phyloP scores from a whole-genome alignment of 2,329 filamentous ascomycete species.

The Mollisiaceae sp. region DNA sequence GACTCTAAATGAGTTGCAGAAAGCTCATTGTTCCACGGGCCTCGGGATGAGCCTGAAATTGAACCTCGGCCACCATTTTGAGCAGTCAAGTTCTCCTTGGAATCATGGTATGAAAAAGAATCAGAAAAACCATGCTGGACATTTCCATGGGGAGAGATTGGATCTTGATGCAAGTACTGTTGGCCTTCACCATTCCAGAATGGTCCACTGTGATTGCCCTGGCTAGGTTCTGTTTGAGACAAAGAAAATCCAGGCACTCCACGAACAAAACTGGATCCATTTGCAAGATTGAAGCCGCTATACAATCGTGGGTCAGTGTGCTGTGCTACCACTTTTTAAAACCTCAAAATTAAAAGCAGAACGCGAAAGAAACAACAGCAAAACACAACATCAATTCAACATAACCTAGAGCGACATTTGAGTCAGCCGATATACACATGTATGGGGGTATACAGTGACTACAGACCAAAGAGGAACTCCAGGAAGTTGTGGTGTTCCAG shows the following conservation, averaged over 20 bases:
- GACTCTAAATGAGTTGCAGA: slow-evolving; percentile 35
- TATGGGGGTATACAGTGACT: slow-evolving; percentile 13
- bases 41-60: slow-evolving; percentile 29
- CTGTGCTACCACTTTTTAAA: slow-evolving; percentile 38
- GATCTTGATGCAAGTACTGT: slow-evolving; percentile 43
- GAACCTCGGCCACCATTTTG: slow-evolving; percentile 28
- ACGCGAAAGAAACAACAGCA: slow-evolving; percentile 27
- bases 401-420: slow-evolving; percentile 23
- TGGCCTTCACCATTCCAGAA: slow-evolving; percentile 41
- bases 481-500: neutral
- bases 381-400: slow-evolving; percentile 30
- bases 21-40: slow-evolving; percentile 37
- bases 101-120: slow-evolving; percentile 33
- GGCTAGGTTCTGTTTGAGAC: slow-evolving; percentile 42
- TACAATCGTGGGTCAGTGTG: slow-evolving; percentile 42
- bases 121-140: slow-evolving; percentile 40
- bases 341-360: slow-evolving; percentile 26
- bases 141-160: slow-evolving; percentile 34
- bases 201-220: slow-evolving; percentile 41
- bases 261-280: slow-evolving; percentile 33
- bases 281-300: slow-evolving; percentile 37
- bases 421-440: slow-evolving; percentile 29
- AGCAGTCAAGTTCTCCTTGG: slow-evolving; percentile 32
- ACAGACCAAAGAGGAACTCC: slow-evolving; percentile 32
- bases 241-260: slow-evolving; percentile 42